Conservation (phyloP, 805 yeast genomes). For the Wickerhamiella lipophila region DNA sequence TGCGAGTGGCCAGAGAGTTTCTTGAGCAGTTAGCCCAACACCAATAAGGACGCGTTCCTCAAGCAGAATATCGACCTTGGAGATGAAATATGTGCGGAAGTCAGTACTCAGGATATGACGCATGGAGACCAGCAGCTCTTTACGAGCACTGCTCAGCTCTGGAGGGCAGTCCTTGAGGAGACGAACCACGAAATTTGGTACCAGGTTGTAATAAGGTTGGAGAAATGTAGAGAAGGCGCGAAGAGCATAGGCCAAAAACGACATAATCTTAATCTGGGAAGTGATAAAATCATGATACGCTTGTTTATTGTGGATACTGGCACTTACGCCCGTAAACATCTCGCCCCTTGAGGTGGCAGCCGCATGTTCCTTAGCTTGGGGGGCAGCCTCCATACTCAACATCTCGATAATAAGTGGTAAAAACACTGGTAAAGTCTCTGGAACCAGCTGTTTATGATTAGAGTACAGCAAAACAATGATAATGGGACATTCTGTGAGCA, state of each 20-base stretch:
- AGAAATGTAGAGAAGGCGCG: slow-evolving; percentile 66
- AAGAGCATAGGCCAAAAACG: slow-evolving; percentile 84
- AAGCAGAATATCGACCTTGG: slow-evolving; percentile 72
- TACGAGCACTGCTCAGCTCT: slow-evolving; percentile 79
- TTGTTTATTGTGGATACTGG: slow-evolving; percentile 59
- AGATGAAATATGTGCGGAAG: slow-evolving; percentile 65
- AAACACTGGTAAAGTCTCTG: slow-evolving; percentile 57
- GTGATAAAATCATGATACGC: slow-evolving; percentile 79
- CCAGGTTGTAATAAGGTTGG: slow-evolving; percentile 42
- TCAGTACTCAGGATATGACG: slow-evolving; percentile 90
- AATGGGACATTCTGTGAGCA: slow-evolving; percentile 91
- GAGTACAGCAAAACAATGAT: slow-evolving; percentile 88
- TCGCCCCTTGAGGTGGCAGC: slow-evolving; percentile 45
- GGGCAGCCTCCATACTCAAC: slow-evolving; percentile 64
- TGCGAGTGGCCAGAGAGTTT: slow-evolving; percentile 82
- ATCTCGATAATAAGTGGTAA: slow-evolving; percentile 71
- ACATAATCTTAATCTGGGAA: slow-evolving; percentile 92
- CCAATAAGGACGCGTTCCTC: slow-evolving; percentile 84
- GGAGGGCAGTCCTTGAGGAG: slow-evolving; percentile 91
- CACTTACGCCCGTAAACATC: slow-evolving; percentile 57
- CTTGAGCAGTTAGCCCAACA: slow-evolving; percentile 81
- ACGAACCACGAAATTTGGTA: slow-evolving; percentile 80
- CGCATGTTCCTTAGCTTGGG: slow-evolving; percentile 57
- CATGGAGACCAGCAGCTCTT: slow-evolving; percentile 85
- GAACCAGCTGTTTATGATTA: slow-evolving; percentile 65